Base-by-base conservation (phyloP, 2,329 filamentous ascomycete species). In the Pyricularia grisea region DNA sequence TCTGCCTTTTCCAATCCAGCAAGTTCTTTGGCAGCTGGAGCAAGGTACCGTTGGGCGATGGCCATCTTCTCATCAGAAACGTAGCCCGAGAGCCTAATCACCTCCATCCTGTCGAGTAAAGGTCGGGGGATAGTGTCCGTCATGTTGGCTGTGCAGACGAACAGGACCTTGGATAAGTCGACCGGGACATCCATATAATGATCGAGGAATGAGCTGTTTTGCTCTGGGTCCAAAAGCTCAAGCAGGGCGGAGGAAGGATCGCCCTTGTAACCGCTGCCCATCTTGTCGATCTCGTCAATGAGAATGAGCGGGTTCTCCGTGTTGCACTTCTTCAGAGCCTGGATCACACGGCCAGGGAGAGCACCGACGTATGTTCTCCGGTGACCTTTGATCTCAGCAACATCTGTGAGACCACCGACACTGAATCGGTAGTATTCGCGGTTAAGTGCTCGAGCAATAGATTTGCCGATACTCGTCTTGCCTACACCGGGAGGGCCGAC, bases 141-240 rank as follows among this genome's bases (percentile, higher is more conserved):
- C 90, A 98, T 96, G 79, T 99, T 99, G 70, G 95, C 95, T 17
- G 95, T 99, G 84, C 95, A 99, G 61, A 99, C 95, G 77, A 99
- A 99, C 27, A 99, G 85, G 2, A 99, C 95, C 81, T 98, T 98
- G 67, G 94, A 97, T 67, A 99, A 84, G 77, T 99, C 95, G 6
- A 99, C 94, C 0, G 95, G 95, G 0, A 99, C 93, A 78, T 99
- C 95, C 87, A 99, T 93, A 81, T 99, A 99, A 79, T 99, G 95
- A 74, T 99, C 95, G 72, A 99, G 80, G 86, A 99, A 99, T 28
- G 94, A 97, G 77, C 85, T 93, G 81, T 99, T 99, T 78, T 99
- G 95, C 79, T 99, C 95, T 0, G 95, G 95, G 73, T 99, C 95
- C 23, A 99, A 88, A 67, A 99, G 81, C 78, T 99, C 95, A 3